Percentiles rank a stretch among this genome's conserved stretches.
phyloP scores from a whole-genome alignment of 116 monocot genomes.

The Zostera marina region DNA sequence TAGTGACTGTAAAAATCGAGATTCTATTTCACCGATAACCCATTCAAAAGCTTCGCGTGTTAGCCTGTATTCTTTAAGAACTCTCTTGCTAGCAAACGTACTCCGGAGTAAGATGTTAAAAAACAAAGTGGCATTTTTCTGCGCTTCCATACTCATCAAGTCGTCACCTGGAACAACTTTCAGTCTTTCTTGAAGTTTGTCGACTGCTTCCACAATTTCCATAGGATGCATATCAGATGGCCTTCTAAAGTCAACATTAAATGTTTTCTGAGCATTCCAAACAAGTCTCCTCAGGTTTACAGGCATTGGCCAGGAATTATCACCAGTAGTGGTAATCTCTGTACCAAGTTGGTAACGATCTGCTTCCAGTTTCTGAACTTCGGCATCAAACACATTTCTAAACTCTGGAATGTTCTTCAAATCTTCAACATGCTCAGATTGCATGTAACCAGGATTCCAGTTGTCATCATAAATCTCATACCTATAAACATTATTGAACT shows the following conservation, averaged over 20 bases:
- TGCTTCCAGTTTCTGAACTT: slow-evolving; percentile 78
- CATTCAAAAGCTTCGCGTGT: slow-evolving; percentile 99
- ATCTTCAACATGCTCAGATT: slow-evolving; percentile 91
- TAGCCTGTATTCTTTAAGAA: slow-evolving; percentile 79
- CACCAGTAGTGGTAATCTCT: slow-evolving; percentile 86
- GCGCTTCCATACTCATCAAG: slow-evolving; percentile 91
- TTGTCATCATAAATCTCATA: slow-evolving; percentile 77
- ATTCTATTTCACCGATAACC: slow-evolving; percentile 98
- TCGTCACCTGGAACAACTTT: slow-evolving; percentile 99
- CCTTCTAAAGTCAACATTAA: slow-evolving; percentile 78
- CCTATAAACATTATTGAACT: slow-evolving; percentile 60
- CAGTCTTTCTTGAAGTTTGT: slow-evolving; percentile 91
- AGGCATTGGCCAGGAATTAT: slow-evolving; percentile 77
- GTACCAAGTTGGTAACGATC: slow-evolving; percentile 78
- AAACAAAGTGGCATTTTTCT: slow-evolving; percentile 94
- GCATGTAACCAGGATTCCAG: slow-evolving; percentile 91
- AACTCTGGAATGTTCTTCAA: slow-evolving; percentile 81
- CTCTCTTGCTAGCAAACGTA: slow-evolving; percentile 93
- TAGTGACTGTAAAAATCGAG: slow-evolving; percentile 82
- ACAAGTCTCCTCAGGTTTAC: slow-evolving; percentile 93
- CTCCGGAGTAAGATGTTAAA: slow-evolving; percentile 92
- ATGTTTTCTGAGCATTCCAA: slow-evolving; percentile 99
- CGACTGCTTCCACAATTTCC: slow-evolving; percentile 98
- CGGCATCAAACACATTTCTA: slow-evolving; percentile 89
- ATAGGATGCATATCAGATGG: slow-evolving; percentile 94